Conservation (phyloP, 179 eudicot species). For the Amaranthus tricolor region DNA sequence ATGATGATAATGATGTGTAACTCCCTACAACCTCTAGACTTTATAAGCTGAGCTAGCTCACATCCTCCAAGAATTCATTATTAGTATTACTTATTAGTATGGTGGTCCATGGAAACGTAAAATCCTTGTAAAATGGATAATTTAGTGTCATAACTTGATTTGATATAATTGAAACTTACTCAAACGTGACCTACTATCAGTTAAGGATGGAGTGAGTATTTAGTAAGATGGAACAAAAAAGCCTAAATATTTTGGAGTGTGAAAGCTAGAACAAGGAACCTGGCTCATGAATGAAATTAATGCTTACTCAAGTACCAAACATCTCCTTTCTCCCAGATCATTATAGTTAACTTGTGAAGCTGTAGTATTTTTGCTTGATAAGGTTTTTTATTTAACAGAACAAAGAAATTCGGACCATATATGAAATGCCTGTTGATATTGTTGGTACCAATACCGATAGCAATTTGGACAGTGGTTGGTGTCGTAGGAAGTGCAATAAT, state of each 20-base stretch:
- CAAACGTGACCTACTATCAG: too few relatives aligned
- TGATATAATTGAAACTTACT: too few relatives aligned
- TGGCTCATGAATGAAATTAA: neutral
- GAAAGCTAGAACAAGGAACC: neutral
- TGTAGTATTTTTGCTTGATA: neutral
- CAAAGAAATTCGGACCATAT: slow-evolving; percentile 23
- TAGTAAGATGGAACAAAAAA: neutral
- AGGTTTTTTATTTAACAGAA: slow-evolving; percentile 6
- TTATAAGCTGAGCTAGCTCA: too few relatives aligned
- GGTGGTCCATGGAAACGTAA: too few relatives aligned
- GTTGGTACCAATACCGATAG: slow-evolving; percentile 24
- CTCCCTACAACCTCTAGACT: too few relatives aligned
- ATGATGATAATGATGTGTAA: too few relatives aligned
- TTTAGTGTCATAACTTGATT: too few relatives aligned
- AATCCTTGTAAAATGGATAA: too few relatives aligned
- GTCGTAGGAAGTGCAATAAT: slow-evolving; percentile 19
- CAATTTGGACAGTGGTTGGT: slow-evolving; percentile 26
- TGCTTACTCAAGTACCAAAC: neutral
- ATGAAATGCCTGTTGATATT: slow-evolving; percentile 27
- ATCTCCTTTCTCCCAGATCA: too few relatives aligned
- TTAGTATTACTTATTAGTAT: too few relatives aligned
- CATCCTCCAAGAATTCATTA: too few relatives aligned
- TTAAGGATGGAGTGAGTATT: too few relatives aligned
- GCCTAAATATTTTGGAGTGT: neutral
- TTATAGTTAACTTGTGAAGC: neutral